phyloP scores from a whole-genome alignment of 805 yeast genomes.

The Tetrapisispora fleetii region DNA sequence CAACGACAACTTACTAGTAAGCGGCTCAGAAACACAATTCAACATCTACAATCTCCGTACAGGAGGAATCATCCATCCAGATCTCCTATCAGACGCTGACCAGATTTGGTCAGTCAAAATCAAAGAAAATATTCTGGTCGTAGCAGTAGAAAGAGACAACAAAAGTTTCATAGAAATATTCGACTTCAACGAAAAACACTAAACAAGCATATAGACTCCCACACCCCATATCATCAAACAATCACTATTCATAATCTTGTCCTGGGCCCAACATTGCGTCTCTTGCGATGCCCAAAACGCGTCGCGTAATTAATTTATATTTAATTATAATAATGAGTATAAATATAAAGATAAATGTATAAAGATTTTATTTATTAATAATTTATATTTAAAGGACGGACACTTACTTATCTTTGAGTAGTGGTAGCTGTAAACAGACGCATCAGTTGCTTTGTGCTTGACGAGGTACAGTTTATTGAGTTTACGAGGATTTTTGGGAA shows the following conservation, averaged over 20 bases:
- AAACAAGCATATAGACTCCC: background rate
- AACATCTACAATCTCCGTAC: conserved; percentile 79
- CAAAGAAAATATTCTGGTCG: conserved; percentile 74
- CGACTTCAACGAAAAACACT: conserved; percentile 47
- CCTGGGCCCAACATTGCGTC: background rate
- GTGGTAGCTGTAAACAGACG: too few species aligned
- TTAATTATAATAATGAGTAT: background rate
- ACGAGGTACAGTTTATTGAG: too few species aligned
- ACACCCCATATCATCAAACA: too few species aligned
- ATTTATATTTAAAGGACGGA: too few species aligned
- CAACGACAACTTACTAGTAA: conserved; percentile 70
- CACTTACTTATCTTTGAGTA: too few species aligned
- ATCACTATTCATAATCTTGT: too few species aligned
- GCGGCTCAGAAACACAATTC: conserved; percentile 82
- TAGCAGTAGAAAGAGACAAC: conserved; percentile 73
- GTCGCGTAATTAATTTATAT: conserved; percentile 1
- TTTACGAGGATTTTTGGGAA: too few species aligned
- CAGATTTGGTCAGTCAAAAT: conserved; percentile 93
- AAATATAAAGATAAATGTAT: background rate
- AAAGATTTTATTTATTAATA: background rate
- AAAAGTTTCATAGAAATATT: conserved; percentile 74
- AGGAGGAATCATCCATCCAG: conserved; percentile 62
- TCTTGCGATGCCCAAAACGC: conserved; percentile 1
- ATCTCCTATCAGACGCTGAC: conserved; percentile 66
- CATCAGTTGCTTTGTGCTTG: too few species aligned